Conservation (phyloP, 1,284 basidiomycete genomes). For the Fomitopsis palustris region DNA sequence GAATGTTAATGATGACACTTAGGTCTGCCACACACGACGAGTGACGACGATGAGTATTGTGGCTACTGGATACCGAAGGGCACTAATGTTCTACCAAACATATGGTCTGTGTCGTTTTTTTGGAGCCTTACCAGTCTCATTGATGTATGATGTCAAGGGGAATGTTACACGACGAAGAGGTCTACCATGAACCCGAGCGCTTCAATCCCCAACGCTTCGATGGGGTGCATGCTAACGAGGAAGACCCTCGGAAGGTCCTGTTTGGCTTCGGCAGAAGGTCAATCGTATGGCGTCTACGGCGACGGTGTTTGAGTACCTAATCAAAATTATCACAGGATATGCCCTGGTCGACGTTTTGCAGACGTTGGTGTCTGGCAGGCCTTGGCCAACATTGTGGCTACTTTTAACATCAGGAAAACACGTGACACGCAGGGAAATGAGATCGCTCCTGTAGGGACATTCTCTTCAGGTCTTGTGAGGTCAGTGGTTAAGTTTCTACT, state of each 20-base stretch:
- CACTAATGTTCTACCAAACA: slow-evolving; percentile 1
- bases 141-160: no score
- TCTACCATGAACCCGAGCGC: slow-evolving; percentile 10
- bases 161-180: slow-evolving; percentile 16
- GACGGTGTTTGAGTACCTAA: no score
- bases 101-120: no score
- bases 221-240: slow-evolving; percentile 10
- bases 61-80: slow-evolving; percentile 19
- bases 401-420: neutral
- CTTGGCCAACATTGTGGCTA: slow-evolving; percentile 2
- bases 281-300: no score
- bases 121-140: no score
- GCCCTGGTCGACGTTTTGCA: slow-evolving; percentile 4
- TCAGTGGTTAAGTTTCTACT: no score
- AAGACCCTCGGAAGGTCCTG: slow-evolving; percentile 7
- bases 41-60: neutral
- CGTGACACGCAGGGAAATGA: neutral
- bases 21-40: neutral
- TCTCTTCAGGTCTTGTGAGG: neutral
- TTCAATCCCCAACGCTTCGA: slow-evolving; percentile 17
- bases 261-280: slow-evolving; percentile 19
- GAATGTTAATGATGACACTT: neutral
- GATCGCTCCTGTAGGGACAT: neutral
- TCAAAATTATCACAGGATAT: neutral
- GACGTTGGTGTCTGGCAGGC: slow-evolving; percentile 2